Evolutionary conservation across 2,329 filamentous ascomycete genomes (phyloP).

Genomic region (Neofusicoccum sp.): DNA sequence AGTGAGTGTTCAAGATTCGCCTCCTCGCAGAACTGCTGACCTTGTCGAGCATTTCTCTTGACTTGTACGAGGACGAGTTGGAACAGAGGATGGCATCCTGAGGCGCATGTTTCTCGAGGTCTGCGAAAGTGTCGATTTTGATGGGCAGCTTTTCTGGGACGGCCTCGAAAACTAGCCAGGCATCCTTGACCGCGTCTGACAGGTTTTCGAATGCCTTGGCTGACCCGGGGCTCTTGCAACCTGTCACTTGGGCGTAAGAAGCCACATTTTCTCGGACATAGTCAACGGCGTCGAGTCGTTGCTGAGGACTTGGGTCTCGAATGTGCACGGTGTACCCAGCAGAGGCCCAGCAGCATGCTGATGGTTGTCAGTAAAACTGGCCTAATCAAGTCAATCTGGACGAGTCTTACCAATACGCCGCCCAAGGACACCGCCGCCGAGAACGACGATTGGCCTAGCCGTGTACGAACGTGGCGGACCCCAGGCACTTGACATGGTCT

Average conservation of each 20-base stretch:
- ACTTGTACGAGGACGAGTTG: slow-evolving; percentile 55
- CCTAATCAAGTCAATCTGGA: not conserved
- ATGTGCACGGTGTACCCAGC: slow-evolving; percentile 46
- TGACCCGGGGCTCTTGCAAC: slow-evolving; percentile 25
- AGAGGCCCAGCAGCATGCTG: slow-evolving; percentile 35
- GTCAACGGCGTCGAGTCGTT: slow-evolving; percentile 37
- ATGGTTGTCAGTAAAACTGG: not conserved
- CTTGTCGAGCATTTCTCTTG: slow-evolving; percentile 48
- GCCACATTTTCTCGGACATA: slow-evolving; percentile 42
- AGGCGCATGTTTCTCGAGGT: slow-evolving; percentile 45
- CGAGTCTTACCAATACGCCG: slow-evolving; percentile 19
- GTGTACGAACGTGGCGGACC: not conserved
- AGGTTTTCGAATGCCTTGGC: slow-evolving; percentile 39
- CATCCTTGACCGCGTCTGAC: slow-evolving; percentile 40
- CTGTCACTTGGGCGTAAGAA: slow-evolving; percentile 20
- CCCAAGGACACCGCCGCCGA: slow-evolving; percentile 25
- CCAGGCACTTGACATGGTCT: not conserved
- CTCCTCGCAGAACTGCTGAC: slow-evolving; percentile 38
- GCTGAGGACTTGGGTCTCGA: slow-evolving; percentile 42
- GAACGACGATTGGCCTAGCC: slow-evolving; percentile 24
- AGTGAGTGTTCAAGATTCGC: slow-evolving; percentile 53
- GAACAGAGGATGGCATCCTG: slow-evolving; percentile 50
- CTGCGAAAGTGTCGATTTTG: slow-evolving; percentile 50
- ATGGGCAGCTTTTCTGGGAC: slow-evolving; percentile 51
- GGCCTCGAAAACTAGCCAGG: slow-evolving; percentile 57